Percentiles rank a stretch among this genome's conserved stretches.
phyloP scores from a whole-genome alignment of 2,329 filamentous ascomycete species.

The Ophiostoma tasmaniense region DNA sequence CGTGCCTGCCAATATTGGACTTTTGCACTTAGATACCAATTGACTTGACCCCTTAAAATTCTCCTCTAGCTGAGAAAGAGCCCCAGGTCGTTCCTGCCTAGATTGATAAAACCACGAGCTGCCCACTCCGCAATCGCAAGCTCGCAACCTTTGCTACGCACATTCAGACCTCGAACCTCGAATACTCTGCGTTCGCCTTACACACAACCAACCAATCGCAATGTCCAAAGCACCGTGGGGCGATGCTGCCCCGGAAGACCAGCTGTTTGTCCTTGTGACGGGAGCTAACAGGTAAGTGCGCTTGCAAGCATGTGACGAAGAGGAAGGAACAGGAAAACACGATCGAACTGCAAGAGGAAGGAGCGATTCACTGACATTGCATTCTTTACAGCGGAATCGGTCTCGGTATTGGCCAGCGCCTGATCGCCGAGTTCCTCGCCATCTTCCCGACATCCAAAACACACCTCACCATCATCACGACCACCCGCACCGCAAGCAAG shows the following conservation, averaged over 20 bases:
- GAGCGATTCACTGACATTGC: background rate
- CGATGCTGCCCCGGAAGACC: slow-evolving; percentile 31
- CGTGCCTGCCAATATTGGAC: background rate
- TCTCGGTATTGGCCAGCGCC: slow-evolving; percentile 69
- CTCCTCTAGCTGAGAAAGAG: background rate
- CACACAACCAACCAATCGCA: background rate
- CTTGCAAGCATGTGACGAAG: background rate
- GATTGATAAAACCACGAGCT: background rate
- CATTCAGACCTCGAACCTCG: background rate
- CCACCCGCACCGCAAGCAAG: slow-evolving; percentile 69
- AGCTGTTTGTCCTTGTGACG: slow-evolving; percentile 64
- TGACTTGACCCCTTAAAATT: background rate
- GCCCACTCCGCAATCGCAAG: background rate
- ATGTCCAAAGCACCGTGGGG: slow-evolving; percentile 29
- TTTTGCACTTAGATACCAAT: background rate
- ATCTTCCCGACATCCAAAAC: slow-evolving; percentile 57
- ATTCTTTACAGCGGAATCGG: slow-evolving; percentile 63
- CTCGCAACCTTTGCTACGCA: background rate
- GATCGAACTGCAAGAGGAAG: background rate
- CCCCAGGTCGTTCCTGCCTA: background rate
- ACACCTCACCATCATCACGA: slow-evolving; percentile 71
- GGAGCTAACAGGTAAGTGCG: slow-evolving; percentile 69
- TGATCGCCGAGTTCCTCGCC: slow-evolving; percentile 82
- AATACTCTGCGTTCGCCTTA: background rate
- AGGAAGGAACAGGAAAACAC: background rate